A percentile compares a stretch with the other conserved stretches of the same genome.
Conservation (phyloP, 2,329 filamentous ascomycete species). For the Colletotrichum cuscutae region DNA sequence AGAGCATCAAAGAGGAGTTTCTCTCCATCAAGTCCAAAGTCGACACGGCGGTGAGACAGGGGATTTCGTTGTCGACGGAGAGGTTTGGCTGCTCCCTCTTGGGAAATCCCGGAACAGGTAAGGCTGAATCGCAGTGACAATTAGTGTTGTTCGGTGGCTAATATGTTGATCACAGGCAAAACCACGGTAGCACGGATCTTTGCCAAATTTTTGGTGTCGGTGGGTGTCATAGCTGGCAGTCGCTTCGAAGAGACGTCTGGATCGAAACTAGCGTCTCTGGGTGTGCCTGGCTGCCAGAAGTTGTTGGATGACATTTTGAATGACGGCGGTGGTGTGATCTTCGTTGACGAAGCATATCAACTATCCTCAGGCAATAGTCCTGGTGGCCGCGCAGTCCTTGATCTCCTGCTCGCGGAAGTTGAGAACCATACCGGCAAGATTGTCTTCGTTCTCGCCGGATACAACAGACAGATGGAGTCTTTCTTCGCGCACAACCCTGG, state of each 20-base stretch:
- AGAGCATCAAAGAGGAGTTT: slow-evolving; percentile 73
- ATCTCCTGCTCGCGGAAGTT: slow-evolving; percentile 77
- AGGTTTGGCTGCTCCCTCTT: slow-evolving; percentile 72
- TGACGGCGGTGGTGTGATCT: slow-evolving; percentile 73
- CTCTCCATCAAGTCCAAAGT: slow-evolving; percentile 71
- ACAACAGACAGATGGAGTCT: slow-evolving; percentile 78
- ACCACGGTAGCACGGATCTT: slow-evolving; percentile 81
- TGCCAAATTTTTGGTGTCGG: slow-evolving; percentile 69
- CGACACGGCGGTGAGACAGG: slow-evolving; percentile 69
- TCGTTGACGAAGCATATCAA: slow-evolving; percentile 86
- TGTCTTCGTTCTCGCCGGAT: slow-evolving; percentile 79
- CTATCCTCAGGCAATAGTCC: slow-evolving; percentile 67
- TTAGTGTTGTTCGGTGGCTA: not conserved
- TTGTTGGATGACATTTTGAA: slow-evolving; percentile 60
- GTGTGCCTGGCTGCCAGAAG: slow-evolving; percentile 66
- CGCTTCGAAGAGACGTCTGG: slow-evolving; percentile 75
- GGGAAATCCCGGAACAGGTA: slow-evolving; percentile 81
- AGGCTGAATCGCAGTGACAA: slow-evolving; percentile 29
- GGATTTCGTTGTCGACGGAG: slow-evolving; percentile 63
- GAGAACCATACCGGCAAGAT: slow-evolving; percentile 78
- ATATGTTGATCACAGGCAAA: slow-evolving; percentile 56
- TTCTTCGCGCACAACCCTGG: slow-evolving; percentile 82
- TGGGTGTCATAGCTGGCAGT: slow-evolving; percentile 70
- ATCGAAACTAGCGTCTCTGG: slow-evolving; percentile 70
- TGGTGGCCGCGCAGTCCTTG: slow-evolving; percentile 71